Conservation (phyloP, 768 basidiomycete genomes). For the Peribolospora kevripleyi region DNA sequence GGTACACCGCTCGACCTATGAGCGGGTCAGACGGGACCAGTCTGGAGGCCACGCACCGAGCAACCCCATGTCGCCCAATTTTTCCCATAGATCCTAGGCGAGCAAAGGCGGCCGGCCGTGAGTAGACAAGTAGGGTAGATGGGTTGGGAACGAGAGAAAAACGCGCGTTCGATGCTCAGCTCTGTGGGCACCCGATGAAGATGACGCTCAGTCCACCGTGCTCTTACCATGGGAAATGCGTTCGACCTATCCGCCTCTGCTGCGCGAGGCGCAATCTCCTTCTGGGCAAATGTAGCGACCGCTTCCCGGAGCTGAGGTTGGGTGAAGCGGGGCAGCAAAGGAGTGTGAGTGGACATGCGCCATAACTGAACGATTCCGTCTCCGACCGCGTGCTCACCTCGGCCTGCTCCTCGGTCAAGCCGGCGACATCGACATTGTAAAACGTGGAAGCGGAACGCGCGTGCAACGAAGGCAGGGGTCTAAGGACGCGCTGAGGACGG, state of each 20-base stretch:
- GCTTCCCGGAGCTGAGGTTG: slow-evolving; percentile 50
- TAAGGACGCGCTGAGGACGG: too few relatives aligned
- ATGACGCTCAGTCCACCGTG: too few relatives aligned
- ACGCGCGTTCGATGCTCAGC: too few relatives aligned
- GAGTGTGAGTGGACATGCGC: background rate
- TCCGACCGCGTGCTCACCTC: slow-evolving; percentile 30
- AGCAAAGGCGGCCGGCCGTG: too few relatives aligned
- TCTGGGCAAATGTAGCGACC: slow-evolving; percentile 51
- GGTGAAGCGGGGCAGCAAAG: background rate
- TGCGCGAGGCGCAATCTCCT: slow-evolving; percentile 63
- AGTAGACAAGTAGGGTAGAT: too few relatives aligned
- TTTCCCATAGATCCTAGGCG: slow-evolving; percentile 65
- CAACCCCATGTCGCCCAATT: slow-evolving; percentile 73
- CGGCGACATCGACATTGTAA: slow-evolving; percentile 25
- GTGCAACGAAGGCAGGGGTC: too few relatives aligned
- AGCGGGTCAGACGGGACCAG: too few relatives aligned
- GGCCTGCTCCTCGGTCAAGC: slow-evolving; percentile 50
- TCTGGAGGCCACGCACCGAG: slow-evolving; percentile 28
- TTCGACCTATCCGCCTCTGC: slow-evolving; percentile 68
- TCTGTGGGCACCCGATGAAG: too few relatives aligned
- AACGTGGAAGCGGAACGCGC: too few relatives aligned
- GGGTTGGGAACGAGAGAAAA: too few relatives aligned
- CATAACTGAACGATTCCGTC: background rate
- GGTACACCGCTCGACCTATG: slow-evolving; percentile 13
- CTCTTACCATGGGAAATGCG: slow-evolving; percentile 41